These are phyloP conservation scores for Vaccinium vitisidaea DNA, from an alignment of 148 eudicot genomes.

Conservation along the genomic window DNA sequence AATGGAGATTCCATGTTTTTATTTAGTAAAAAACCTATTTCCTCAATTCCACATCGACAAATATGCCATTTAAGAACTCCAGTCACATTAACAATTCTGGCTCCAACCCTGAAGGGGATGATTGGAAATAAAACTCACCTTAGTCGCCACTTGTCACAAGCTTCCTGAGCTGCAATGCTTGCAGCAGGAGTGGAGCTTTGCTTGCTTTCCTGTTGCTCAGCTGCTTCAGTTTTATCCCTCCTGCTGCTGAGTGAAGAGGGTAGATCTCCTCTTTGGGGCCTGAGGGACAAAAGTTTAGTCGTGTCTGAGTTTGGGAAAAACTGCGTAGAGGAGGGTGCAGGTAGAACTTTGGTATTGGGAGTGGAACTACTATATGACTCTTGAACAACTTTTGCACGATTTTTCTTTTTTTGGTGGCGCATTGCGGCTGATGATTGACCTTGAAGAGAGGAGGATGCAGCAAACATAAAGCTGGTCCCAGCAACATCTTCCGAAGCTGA, in stretches of 20 bases:
- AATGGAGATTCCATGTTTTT: not conserved
- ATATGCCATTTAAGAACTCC: not conserved
- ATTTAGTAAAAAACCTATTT: not conserved
- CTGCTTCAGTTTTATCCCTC: slow-evolving; percentile 22
- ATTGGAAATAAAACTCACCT: slow-evolving; percentile 46
- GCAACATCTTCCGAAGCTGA: slow-evolving; percentile 43
- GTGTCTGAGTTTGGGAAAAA: slow-evolving; percentile 51
- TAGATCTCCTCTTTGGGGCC: slow-evolving; percentile 32
- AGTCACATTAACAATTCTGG: not conserved
- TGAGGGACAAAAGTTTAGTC: slow-evolving; percentile 37
- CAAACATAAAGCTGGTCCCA: slow-evolving; percentile 57
- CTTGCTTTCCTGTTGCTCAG: slow-evolving; percentile 27
- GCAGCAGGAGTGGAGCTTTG: slow-evolving; percentile 42
- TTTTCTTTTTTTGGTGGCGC: slow-evolving; percentile 66
- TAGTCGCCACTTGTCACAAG: slow-evolving; percentile 95
- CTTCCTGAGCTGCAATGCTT: slow-evolving; percentile 73
- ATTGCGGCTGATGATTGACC: slow-evolving; percentile 39
- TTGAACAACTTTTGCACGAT: slow-evolving; percentile 38
- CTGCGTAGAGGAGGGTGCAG: slow-evolving; percentile 42
- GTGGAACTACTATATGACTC: slow-evolving; percentile 43
- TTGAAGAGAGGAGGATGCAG: slow-evolving; percentile 61
- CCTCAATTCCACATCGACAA: not conserved
- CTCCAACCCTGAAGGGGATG: not conserved
- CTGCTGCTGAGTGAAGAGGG: slow-evolving; percentile 33
- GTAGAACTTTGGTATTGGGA: slow-evolving; percentile 33